These are phyloP conservation scores for Trametes cinnabarina DNA, from an alignment of 768 basidiomycete species.

Conservation along the genomic window DNA sequence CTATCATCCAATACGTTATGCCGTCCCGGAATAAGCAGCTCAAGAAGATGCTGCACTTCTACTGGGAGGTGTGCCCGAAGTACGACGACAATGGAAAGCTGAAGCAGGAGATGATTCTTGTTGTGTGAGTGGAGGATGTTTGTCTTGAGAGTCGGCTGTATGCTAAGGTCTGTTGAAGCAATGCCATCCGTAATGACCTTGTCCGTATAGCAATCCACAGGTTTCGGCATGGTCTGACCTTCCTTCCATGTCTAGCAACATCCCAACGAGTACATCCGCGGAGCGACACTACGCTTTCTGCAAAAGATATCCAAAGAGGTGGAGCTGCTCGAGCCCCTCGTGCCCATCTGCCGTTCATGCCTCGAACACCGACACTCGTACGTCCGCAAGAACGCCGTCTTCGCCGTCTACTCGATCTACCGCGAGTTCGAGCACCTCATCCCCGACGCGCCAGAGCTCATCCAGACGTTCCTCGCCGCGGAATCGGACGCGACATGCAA, in stretches of 20 bases:
- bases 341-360: constrained; percentile 90
- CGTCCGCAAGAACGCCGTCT: constrained; percentile 97
- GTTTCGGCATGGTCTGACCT: constrained; percentile 32
- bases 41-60: constrained; percentile 95
- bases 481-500: constrained; percentile 97
- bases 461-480: constrained; percentile 93
- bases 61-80: constrained; percentile 98
- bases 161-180: constrained; percentile 45
- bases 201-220: constrained; percentile 95
- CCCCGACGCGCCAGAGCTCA: constrained; percentile 93
- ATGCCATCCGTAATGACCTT: constrained; percentile 96
- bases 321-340: constrained; percentile 92
- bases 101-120: constrained; percentile 99
- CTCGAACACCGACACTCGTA: constrained; percentile 97
- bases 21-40: constrained; percentile 93
- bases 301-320: constrained; percentile 93
- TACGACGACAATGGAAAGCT: constrained; percentile 95
- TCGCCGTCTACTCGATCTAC: constrained; percentile 92
- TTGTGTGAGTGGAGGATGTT: constrained; percentile 65
- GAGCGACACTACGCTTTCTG: constrained; percentile 93
- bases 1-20: constrained; percentile 96
- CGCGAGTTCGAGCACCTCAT: constrained; percentile 93
- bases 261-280: constrained; percentile 98
- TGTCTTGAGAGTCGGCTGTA: neutral
- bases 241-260: constrained; percentile 68